A percentile compares a stretch with the other conserved stretches of the same genome.
Conservation (phyloP, 2,329 filamentous ascomycete genomes). For the Alternaria viburni region DNA sequence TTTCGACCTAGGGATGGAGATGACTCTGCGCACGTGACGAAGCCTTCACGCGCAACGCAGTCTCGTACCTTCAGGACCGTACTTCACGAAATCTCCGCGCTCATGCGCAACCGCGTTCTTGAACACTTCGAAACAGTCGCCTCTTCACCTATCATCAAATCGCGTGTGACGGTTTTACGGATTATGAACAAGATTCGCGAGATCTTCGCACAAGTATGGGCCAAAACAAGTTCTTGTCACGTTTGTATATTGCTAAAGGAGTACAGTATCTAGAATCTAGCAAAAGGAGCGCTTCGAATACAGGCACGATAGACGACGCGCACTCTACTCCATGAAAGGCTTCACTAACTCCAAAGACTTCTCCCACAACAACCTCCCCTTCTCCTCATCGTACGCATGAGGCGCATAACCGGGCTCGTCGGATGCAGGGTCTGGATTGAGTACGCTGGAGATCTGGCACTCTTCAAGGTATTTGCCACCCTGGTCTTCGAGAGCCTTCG, state of each 20-base stretch:
- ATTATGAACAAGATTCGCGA: background rate
- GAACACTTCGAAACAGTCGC: background rate
- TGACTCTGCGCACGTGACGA: background rate
- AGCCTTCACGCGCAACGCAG: background rate
- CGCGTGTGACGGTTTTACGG: background rate
- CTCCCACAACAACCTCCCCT: constrained; percentile 54
- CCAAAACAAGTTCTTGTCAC: background rate
- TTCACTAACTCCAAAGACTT: constrained; percentile 33
- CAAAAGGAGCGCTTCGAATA: background rate
- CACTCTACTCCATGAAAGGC: background rate
- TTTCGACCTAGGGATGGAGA: background rate
- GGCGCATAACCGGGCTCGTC: constrained; percentile 29
- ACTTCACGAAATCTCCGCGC: background rate
- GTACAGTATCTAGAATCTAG: background rate
- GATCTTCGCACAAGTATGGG: background rate
- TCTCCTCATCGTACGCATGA: constrained; percentile 50
- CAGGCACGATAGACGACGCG: background rate
- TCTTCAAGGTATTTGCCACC: constrained; percentile 46
- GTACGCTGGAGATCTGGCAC: constrained; percentile 21
- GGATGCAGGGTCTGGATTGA: background rate
- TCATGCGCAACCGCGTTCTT: background rate
- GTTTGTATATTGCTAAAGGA: background rate
- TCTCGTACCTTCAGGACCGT: background rate
- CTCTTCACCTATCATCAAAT: background rate
- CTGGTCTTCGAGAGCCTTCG: constrained; percentile 41